phyloP scores from a whole-genome alignment of 1,139 yeast genomes.

The Yamadazyma triangularis region DNA sequence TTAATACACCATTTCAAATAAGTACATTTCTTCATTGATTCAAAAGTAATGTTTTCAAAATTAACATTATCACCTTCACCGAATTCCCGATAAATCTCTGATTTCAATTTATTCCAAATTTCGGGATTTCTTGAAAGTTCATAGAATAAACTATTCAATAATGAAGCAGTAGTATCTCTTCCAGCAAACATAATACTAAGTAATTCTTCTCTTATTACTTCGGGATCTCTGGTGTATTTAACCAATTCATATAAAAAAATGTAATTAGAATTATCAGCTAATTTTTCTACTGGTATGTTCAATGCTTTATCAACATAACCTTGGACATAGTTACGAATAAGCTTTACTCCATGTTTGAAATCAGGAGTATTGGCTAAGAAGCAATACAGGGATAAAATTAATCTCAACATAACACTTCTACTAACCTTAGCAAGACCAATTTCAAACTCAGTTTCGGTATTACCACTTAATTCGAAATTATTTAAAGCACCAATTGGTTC shows the following conservation, averaged over 20 bases:
- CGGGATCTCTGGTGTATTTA: conserved; percentile 43
- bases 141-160: conserved; percentile 37
- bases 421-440: too few species aligned
- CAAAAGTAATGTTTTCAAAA: conserved; percentile 27
- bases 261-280: conserved; percentile 30
- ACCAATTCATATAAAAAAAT: conserved; percentile 43
- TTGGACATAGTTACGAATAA: conserved; percentile 26
- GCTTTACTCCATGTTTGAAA: too few species aligned
- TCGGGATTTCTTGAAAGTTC: conserved; percentile 40
- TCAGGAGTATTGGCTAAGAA: too few species aligned
- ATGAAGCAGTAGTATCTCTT: conserved; percentile 50
- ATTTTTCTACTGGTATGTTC: conserved; percentile 20
- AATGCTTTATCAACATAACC: conserved; percentile 23
- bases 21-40: conserved; percentile 44
- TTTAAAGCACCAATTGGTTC: too few species aligned
- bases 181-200: conserved; percentile 48
- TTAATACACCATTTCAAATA: conserved; percentile 46
- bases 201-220: conserved; percentile 43
- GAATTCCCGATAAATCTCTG: conserved; percentile 25
- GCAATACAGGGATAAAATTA: too few species aligned
- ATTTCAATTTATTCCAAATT: conserved; percentile 31
- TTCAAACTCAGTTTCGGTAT: too few species aligned
- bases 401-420: too few species aligned
- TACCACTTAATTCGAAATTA: too few species aligned
- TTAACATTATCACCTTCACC: conserved; percentile 18